These are phyloP conservation scores for Zygoascus tannicola DNA, from an alignment of 805 yeast genomes.

Conservation along the genomic window DNA sequence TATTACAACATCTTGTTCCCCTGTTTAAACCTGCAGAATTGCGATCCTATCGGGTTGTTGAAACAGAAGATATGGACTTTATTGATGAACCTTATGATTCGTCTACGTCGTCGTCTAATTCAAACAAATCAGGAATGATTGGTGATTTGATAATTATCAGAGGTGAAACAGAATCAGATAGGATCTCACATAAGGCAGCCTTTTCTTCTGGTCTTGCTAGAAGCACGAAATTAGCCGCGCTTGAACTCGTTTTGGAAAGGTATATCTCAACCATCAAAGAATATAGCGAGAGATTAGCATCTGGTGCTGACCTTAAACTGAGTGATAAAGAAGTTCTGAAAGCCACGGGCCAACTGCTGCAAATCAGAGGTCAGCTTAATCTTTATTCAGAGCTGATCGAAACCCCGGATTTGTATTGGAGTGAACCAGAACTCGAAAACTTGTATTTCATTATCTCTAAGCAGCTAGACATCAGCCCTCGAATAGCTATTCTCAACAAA, in stretches of 20 bases:
- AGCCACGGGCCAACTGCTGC: slow-evolving; percentile 64
- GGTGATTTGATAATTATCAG: slow-evolving; percentile 68
- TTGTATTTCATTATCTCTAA: slow-evolving; percentile 64
- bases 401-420: slow-evolving; percentile 90
- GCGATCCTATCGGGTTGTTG: slow-evolving; percentile 40
- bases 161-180: slow-evolving; percentile 37
- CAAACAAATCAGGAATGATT: slow-evolving; percentile 32
- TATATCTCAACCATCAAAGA: slow-evolving; percentile 54
- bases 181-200: slow-evolving; percentile 70
- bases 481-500: slow-evolving; percentile 71
- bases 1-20: slow-evolving; percentile 33
- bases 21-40: slow-evolving; percentile 41
- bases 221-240: slow-evolving; percentile 73
- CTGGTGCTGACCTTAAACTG: slow-evolving; percentile 44
- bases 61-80: slow-evolving; percentile 83
- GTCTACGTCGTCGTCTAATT: slow-evolving; percentile 9
- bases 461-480: slow-evolving; percentile 62
- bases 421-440: slow-evolving; percentile 74
- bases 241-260: slow-evolving; percentile 63
- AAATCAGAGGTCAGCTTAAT: slow-evolving; percentile 74
- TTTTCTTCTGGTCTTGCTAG: slow-evolving; percentile 82
- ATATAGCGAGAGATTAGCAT: slow-evolving; percentile 57
- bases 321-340: slow-evolving; percentile 46
- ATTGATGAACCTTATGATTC: slow-evolving; percentile 34
- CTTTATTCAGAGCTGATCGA: slow-evolving; percentile 82